These are phyloP conservation scores for Choiromyces venosus DNA, from an alignment of 495 filamentous ascomycete species.

Conservation along the genomic window DNA sequence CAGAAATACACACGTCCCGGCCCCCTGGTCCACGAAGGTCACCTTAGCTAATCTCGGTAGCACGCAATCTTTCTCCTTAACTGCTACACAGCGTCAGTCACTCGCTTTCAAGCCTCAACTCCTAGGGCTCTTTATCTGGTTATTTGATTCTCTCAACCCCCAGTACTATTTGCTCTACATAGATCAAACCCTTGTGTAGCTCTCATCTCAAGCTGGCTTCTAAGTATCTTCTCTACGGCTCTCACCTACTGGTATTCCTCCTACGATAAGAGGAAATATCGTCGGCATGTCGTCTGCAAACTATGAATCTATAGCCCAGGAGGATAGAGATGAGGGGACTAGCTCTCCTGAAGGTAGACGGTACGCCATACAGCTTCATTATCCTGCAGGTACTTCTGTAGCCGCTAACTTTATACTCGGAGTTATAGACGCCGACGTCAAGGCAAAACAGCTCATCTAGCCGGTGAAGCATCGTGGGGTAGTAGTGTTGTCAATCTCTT, in stretches of 20 bases:
- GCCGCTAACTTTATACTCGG: background rate
- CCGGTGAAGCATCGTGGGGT: conserved; percentile 78
- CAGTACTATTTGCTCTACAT: background rate
- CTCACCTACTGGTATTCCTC: background rate
- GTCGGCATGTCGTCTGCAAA: conserved; percentile 23
- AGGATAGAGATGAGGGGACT: conserved; percentile 18
- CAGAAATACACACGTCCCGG: background rate
- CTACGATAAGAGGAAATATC: conserved; percentile 1
- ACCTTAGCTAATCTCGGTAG: background rate
- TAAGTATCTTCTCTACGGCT: background rate
- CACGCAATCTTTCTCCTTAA: background rate
- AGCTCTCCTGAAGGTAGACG: conserved; percentile 16
- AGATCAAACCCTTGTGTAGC: background rate
- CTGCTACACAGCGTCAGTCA: background rate
- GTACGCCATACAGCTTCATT: conserved; percentile 6
- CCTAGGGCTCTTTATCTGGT: background rate
- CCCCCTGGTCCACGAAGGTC: background rate
- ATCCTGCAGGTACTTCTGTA: background rate
- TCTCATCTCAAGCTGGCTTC: background rate
- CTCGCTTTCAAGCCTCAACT: background rate
- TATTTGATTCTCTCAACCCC: background rate
- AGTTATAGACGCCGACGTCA: conserved; percentile 29
- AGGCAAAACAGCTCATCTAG: conserved; percentile 14
- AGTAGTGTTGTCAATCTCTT: conserved; percentile 92
- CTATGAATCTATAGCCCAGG: conserved; percentile 37